Base-by-base conservation (phyloP, 371 early-diverging fungal genomes). In the Parasitella parasitica region DNA sequence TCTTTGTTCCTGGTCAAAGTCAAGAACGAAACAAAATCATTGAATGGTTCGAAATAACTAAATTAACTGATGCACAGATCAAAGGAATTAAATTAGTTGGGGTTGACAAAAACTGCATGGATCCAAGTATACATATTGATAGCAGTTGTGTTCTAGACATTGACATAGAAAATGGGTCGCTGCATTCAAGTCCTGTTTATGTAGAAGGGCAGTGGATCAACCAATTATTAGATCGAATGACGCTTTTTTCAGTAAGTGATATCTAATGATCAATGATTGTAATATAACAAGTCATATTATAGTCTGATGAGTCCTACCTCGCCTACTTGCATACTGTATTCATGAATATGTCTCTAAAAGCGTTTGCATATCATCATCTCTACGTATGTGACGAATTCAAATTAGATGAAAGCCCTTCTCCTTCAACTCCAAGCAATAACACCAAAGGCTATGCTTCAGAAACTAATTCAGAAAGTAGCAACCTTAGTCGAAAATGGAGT, bases 171-270 rank as follows among this genome's bases (percentile, higher is more conserved):
- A 57, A 63, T 26, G 71, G 71, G 0, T 69, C 71, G 12, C 56
- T 80, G 5, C 34, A 72, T 16, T 71, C 76, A 3, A 75, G 81
- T 20, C 76, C 77, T 4, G 70, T 80, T 13, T 80, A 80, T 46
- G 66, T 77, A 6, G 77, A 77, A 43, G 81, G 81, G 0, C 69
- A 69, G 22, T 80, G 81, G 81, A 66, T 80, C n/a, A 61, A 70
- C 28, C 73, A 77, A 7, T 59, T 77, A 2, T n/a, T 75, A 4
- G 64, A 71, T 49, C 66, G 68, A 24, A 46, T 71, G 22, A 46
- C 37, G 26, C 39, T 64, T 0, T 74, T 69, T 49, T 61, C 72
- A n/a, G 79, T 78, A 66, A 71, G 61, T 46, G 9, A 18, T 34
- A 22, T 18, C 41, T n/a, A n/a, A 7, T 20, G 8, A 28, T n/a